Evolutionary conservation across 2,329 filamentous ascomycete species (phyloP).

Genomic region (Phoma sp.): DNA sequence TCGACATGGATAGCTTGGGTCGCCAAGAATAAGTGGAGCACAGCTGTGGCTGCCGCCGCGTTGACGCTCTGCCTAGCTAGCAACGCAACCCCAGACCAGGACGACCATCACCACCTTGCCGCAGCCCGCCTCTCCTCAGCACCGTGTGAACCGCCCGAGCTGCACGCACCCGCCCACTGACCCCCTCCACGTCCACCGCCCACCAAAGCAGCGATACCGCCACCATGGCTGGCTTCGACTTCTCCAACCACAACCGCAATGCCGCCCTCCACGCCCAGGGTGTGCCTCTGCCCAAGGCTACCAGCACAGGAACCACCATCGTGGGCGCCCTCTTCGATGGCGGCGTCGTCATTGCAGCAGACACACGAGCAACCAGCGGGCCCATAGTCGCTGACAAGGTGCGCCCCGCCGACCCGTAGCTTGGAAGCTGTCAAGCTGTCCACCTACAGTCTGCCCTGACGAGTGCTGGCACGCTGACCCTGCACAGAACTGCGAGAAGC

Average conservation of each 20-base stretch:
- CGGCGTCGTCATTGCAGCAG: slow-evolving; percentile 97
- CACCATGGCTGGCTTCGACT: slow-evolving; percentile 79
- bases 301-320: slow-evolving; percentile 98
- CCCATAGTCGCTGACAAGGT: slow-evolving; percentile 99
- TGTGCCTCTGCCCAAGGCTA: slow-evolving; percentile 94
- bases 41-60: neutral
- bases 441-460: no score
- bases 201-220: slow-evolving; percentile 5
- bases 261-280: slow-evolving; percentile 91
- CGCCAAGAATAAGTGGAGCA: slow-evolving; percentile 8
- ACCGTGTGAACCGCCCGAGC: neutral
- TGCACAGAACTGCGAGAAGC: slow-evolving; percentile 91
- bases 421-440: neutral
- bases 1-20: slow-evolving; percentile 1
- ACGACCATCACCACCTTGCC: neutral
- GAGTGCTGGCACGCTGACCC: neutral
- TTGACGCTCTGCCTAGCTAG: slow-evolving; percentile 4
- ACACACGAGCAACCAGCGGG: slow-evolving; percentile 95
- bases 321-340: slow-evolving; percentile 96
- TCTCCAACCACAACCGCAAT: slow-evolving; percentile 99
- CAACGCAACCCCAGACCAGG: neutral
- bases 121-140: neutral
- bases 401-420: slow-evolving; percentile 16
- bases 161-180: neutral
- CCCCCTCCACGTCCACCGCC: neutral